A percentile compares a stretch with the other conserved stretches of the same genome.
Evolutionary conservation across 164 flowering plant genomes (phyloP).

Genomic region (Santalum album): DNA sequence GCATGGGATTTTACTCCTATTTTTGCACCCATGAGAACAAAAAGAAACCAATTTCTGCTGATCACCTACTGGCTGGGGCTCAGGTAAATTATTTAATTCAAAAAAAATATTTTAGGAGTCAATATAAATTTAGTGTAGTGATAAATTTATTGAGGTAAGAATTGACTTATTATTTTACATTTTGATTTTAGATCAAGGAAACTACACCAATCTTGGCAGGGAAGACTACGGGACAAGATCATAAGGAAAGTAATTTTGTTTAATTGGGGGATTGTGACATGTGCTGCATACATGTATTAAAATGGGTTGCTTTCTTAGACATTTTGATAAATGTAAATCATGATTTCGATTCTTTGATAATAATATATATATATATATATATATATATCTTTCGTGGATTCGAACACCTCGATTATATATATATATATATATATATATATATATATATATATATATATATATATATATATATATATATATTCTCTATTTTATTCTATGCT

Average conservation of each 20-base stretch:
- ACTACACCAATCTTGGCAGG: conserved; percentile 36
- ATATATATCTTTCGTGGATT: too few relatives aligned
- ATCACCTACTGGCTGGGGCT: conserved; percentile 27
- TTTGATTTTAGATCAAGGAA: conserved; percentile 38
- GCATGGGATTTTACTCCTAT: conserved; percentile 88
- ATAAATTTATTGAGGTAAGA: neutral
- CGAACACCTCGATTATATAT: too few relatives aligned
- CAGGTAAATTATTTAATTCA: too few relatives aligned
- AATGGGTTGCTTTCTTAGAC: conserved; percentile 3
- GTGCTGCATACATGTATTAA: conserved; percentile 8
- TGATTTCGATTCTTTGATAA: conserved; percentile 35
- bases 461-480: too few relatives aligned
- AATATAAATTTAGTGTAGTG: too few relatives aligned
- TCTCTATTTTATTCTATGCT: too few relatives aligned
- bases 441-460: too few relatives aligned
- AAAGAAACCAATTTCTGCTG: conserved; percentile 32
- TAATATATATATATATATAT: too few relatives aligned
- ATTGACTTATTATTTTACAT: neutral
- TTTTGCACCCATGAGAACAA: conserved; percentile 64
- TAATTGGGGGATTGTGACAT: conserved; percentile 7
- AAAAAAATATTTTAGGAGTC: too few relatives aligned
- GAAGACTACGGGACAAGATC: conserved; percentile 35
- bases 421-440: too few relatives aligned
- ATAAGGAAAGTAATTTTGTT: conserved; percentile 28
- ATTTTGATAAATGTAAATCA: conserved; percentile 34